Percentiles rank a stretch among this genome's conserved stretches.
Evolutionary conservation across 768 basidiomycete genomes (phyloP).

Genomic region (Astraeus odoratus): DNA sequence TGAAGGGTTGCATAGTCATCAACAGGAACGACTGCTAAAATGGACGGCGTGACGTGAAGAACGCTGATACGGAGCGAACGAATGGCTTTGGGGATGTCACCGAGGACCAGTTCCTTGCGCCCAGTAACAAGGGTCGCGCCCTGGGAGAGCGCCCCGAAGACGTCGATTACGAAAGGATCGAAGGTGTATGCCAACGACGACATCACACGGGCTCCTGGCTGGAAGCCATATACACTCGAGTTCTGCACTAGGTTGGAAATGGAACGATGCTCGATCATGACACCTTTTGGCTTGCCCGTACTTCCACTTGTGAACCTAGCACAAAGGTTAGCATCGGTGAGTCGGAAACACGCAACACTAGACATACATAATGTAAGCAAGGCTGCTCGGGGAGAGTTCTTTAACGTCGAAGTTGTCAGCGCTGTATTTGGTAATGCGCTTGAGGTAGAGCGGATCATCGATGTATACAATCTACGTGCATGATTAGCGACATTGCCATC

Average conservation of each 20-base stretch:
- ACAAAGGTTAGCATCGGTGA: not conserved
- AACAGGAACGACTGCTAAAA: slow-evolving; percentile 21
- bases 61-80: slow-evolving; percentile 19
- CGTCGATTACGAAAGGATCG: slow-evolving; percentile 14
- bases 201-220: slow-evolving; percentile 18
- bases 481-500: not conserved
- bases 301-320: slow-evolving; percentile 15
- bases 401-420: slow-evolving; percentile 16
- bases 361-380: slow-evolving; percentile 22
- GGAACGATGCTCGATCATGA: slow-evolving; percentile 14
- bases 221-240: slow-evolving; percentile 13
- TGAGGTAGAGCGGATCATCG: slow-evolving; percentile 23
- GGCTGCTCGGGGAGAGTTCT: slow-evolving; percentile 14
- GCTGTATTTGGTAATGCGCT: slow-evolving; percentile 10
- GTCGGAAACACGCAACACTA: not conserved
- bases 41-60: slow-evolving; percentile 26
- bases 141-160: slow-evolving; percentile 15
- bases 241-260: slow-evolving; percentile 13
- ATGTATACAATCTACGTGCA: slow-evolving; percentile 19
- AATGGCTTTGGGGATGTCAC: slow-evolving; percentile 22
- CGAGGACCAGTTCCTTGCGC: slow-evolving; percentile 20
- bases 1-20: slow-evolving; percentile 21
- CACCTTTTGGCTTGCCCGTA: slow-evolving; percentile 18
- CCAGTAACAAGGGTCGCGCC: slow-evolving; percentile 16
- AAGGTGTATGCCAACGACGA: slow-evolving; percentile 26